Evolutionary conservation across 1,284 basidiomycete genomes (phyloP).

Genomic region (Trichosporon asahii): DNA sequence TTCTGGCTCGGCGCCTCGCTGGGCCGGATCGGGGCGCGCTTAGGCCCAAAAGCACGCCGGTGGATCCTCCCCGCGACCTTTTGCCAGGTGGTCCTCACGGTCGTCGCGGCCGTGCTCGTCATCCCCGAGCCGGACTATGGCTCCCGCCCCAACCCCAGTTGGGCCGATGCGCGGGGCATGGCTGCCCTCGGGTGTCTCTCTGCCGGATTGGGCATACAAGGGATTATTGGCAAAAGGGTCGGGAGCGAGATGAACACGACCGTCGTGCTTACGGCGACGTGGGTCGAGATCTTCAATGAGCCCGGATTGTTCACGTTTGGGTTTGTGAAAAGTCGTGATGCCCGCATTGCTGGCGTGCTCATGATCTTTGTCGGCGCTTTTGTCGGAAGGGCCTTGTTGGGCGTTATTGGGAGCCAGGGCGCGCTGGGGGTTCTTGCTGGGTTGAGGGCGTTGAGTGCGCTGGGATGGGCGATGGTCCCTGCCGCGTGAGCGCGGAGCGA

Average conservation of each 20-base stretch:
- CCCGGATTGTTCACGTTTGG: slow-evolving; percentile 63
- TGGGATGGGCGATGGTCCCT: neutral
- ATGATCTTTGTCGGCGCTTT: slow-evolving; percentile 74
- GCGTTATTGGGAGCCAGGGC: neutral
- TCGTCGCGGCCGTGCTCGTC: slow-evolving; percentile 62
- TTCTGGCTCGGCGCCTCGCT: slow-evolving; percentile 58
- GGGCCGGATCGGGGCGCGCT: slow-evolving; percentile 53
- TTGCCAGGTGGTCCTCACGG: slow-evolving; percentile 66
- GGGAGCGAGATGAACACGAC: slow-evolving; percentile 68
- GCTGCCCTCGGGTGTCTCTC: slow-evolving; percentile 71
- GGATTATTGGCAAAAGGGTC: slow-evolving; percentile 72
- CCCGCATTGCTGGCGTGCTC: slow-evolving; percentile 65
- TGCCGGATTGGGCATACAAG: slow-evolving; percentile 67
- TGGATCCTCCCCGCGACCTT: slow-evolving; percentile 72
- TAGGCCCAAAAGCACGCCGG: slow-evolving; percentile 66
- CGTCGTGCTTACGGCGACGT: slow-evolving; percentile 66
- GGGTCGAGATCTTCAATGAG: slow-evolving; percentile 80
- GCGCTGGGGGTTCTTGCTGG: neutral
- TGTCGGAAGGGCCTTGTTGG: slow-evolving; percentile 60
- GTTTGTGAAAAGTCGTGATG: slow-evolving; percentile 63
- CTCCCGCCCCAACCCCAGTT: slow-evolving; percentile 61
- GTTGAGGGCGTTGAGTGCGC: neutral
- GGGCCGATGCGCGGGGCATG: slow-evolving; percentile 65
- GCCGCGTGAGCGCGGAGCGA: neutral
- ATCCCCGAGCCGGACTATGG: neutral